Evolutionary conservation across 2,329 filamentous ascomycete genomes (phyloP), one percentile per base, ranked within the genome.

Genomic region (Alternaria angustiovoidea): DNA sequence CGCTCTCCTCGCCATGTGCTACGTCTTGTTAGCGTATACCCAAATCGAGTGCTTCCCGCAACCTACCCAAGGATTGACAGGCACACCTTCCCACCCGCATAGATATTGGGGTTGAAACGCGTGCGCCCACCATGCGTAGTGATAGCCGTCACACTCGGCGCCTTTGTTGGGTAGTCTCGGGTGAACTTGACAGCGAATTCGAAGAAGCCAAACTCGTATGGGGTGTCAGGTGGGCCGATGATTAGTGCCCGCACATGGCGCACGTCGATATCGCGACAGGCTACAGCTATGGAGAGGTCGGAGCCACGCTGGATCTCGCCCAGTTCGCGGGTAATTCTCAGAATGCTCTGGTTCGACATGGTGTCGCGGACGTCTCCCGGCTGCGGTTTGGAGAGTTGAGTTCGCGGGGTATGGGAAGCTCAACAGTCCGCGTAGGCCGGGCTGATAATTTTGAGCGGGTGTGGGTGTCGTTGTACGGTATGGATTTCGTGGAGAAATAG

Each of bases 21-120:
- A 38, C 69, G 55, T 26, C 68, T 32, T 39, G 68, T 73, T 59
- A 66, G 59, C 41, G 42, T 28, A 12, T 8, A 41, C 9, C 6
- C 1, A 47, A 22, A 2, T 7, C 34, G 9, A 22, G 51, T 20
- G 24, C 41, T 7, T 41, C 8, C 18, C 12, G 7, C 32, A 43
- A 68, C 75, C 69, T 88, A 95, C 90, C 93, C 93, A 38, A 96
- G 82, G 71, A 96, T 96, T 7, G 93, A 96, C 88, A 99, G 80
- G 82, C 95, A 99, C 57, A 99, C 94, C 80, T 94, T 96, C 49
- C 95, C 95, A 51, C 83, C 88, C 1, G 93, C 85, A 75, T 99
- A 99, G 62, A 99, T 97, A 75, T 99, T 99, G 4, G 95, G 95
- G 73, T 97, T 97, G 83, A 98, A 98, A 7, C 95, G 89, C 74